phyloP scores from a whole-genome alignment of 1,284 basidiomycete genomes.

The Cryptococcus jaspeensis region DNA sequence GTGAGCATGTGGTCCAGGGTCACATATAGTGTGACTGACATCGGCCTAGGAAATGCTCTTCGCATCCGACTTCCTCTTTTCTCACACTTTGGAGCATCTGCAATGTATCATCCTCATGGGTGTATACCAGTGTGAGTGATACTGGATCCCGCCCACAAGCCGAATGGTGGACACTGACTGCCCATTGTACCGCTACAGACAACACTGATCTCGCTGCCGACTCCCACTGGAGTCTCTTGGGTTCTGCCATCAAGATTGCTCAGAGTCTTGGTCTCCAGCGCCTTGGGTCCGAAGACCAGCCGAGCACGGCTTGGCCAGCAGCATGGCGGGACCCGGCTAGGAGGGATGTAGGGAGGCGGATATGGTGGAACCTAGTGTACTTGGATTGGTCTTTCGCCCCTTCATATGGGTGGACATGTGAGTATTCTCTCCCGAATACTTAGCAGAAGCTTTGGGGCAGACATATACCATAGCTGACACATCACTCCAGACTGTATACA shows the following conservation, averaged over 20 bases:
- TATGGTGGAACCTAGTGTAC: slow-evolving; percentile 28
- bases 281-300: slow-evolving; percentile 17
- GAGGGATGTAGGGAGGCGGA: slow-evolving; percentile 21
- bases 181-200: background rate
- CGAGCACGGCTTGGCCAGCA: slow-evolving; percentile 14
- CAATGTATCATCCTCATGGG: slow-evolving; percentile 15
- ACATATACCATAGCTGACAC: no score
- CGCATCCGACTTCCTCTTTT: slow-evolving; percentile 10
- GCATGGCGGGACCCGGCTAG: slow-evolving; percentile 14
- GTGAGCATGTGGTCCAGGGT: no score
- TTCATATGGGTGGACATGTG: slow-evolving; percentile 7
- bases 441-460: background rate
- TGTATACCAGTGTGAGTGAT: slow-evolving; percentile 13
- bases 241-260: slow-evolving; percentile 25
- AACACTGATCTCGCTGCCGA: slow-evolving; percentile 14
- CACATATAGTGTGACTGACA: background rate
- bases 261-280: slow-evolving; percentile 29
- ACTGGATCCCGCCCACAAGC: no score
- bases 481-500: slow-evolving; percentile 16
- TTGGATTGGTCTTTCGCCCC: slow-evolving; percentile 27
- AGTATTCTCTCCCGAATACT: background rate
- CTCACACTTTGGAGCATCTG: slow-evolving; percentile 12
- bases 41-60: slow-evolving; percentile 9
- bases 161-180: background rate
- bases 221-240: slow-evolving; percentile 12